Evolutionary conservation across 805 yeast genomes (phyloP), one percentile per base, ranked within the genome.

Genomic region (Teunomyces stri): DNA sequence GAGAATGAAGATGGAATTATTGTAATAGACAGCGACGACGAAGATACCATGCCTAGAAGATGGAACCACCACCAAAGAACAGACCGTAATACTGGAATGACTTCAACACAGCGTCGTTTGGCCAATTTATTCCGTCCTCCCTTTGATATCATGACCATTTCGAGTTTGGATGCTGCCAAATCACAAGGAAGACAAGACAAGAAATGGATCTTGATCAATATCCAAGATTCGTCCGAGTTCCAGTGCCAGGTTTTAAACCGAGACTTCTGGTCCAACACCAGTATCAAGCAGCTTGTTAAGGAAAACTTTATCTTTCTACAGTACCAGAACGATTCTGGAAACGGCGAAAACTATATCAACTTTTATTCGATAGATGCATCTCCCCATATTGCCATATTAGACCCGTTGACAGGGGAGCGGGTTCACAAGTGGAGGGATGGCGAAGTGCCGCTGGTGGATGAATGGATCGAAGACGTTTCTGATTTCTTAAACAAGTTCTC

Each of bases 321-420:
- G 65, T 92, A 86, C 62, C 90, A 86, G 51, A 76, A 75, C 43
- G 95, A 87, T 57, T 84, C 94, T 1, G 79, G 80, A 6, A 83
- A 80, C 50, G 98, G 97, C 1, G 74, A 75, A 51, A 78, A 76
- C 50, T 94, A 89, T 62, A 57, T 75, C 15, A 83, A 85, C 51
- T 85, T 87, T 58, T 91, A 94, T 63, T 84, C 85, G 3, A 76
- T 87, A 40, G 67, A 73, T 1, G 79, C 76, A 20, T 85, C 70
- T 61, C 99, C 99, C 1, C 97, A 94, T 62, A 83, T 94, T 36
- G 87, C 97, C 1, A 87, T 94, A 34, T 63, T 94, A 43, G 99
- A 94, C 60, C 97, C 99, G 2, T 81, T 91, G 62, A 94, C 99
- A 0, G 98, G 98, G 18, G 99, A 94, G 66, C 76, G 96, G 50